Conservation (phyloP, 176 grass and related monocot species). For the sorghum (Sorghum bicolor) region Sorghum_bicolor_NCBIv3 NC_012876.2:15664001-15664500, state of each 20-base stretch:
- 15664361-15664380: constrained; percentile 12
- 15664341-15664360: neutral
- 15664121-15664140: constrained; percentile 40
- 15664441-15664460: neutral
- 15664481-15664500: no score
- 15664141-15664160: constrained; percentile 23
- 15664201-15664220: constrained; percentile 53
- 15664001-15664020: constrained; percentile 82
- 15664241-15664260: constrained; percentile 29
- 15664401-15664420: constrained; percentile 6
- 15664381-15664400: neutral
- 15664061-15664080: neutral
- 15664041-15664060: constrained; percentile 8
- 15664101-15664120: constrained; percentile 7
- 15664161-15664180: constrained; percentile 50
- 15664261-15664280: constrained; percentile 32
- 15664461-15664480: neutral
- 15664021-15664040: neutral
- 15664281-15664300: constrained; percentile 24
- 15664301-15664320: neutral
- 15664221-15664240: constrained; percentile 54
- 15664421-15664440: neutral
- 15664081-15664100: constrained; percentile 9
- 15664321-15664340: neutral
- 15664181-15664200: constrained; percentile 12